Evolutionary conservation across 148 eudicot species (phyloP), one percentile per base, ranked within the genome.

Genomic region (Rhododendron griersonianum): DNA sequence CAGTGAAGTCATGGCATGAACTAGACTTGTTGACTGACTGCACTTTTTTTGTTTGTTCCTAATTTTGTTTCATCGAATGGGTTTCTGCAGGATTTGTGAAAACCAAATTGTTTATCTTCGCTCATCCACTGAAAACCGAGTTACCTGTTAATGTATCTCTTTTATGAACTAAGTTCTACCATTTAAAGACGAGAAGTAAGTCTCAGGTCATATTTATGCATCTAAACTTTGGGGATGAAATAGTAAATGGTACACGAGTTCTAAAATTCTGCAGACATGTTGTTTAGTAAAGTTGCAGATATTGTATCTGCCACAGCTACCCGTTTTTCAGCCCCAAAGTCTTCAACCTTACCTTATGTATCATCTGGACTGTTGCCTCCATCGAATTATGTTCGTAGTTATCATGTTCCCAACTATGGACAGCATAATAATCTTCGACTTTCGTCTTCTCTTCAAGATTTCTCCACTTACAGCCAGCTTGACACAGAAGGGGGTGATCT

Each of bases 401-500:
- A 88, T 87, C 84, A 86, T 84, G 89, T 88, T 87, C 55, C 91
- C 74, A 89, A 88, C 85, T 86, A 91, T 28, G 92, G 87, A 82
- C 88, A 87, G 59, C 93, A 88, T 89, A 92, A 71, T 84, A 87
- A 84, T 87, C 69, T 94, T 88, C 91, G 98, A 65, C 85, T 87
- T 11, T 98, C 98, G 45, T 89, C 98, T 59, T 98, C 99, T 81
- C 94, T 95, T 37, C 99, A 98, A 93, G 99, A 98, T 91, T 87
- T 98, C 67, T 93, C 98, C 81, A 88, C 89, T 85, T 98, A 93
- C 89, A 90, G 89, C 81, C 95, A 75, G 19, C 88, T 91, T 81
- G 95, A 94, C 89, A 88, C 87, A 30, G 98, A 92, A 87, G 90
- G 63, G 23, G 90, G 92, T 73, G 91, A 92, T 85, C 77, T 85